Percentiles rank a stretch among this genome's conserved stretches.
phyloP scores from a whole-genome alignment of 352 stramenopile genomes.

The Phytopythium ostracodes region DNA sequence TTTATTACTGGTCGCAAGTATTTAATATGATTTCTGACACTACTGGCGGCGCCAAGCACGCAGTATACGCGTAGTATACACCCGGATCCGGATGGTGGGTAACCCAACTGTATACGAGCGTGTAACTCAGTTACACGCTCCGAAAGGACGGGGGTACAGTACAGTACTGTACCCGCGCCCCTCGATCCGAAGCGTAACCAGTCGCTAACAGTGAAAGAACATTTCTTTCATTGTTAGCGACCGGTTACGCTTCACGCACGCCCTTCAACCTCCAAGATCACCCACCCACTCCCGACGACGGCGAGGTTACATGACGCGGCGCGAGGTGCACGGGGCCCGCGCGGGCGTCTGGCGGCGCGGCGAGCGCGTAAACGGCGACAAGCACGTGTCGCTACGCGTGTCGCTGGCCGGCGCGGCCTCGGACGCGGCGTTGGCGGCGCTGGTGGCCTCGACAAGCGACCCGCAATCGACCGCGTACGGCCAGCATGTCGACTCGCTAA shows the following conservation, averaged over 20 bases:
- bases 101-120: too few relatives aligned
- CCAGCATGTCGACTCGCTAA: constrained; percentile 24
- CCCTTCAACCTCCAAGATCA: background rate
- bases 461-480: constrained; percentile 46
- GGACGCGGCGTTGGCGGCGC: constrained; percentile 28
- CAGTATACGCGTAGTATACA: too few relatives aligned
- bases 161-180: background rate
- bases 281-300: too few relatives aligned
- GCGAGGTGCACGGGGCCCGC: constrained; percentile 16
- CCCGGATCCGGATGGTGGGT: too few relatives aligned
- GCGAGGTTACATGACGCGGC: background rate
- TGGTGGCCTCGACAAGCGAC: constrained; percentile 43
- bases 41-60: too few relatives aligned
- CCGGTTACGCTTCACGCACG: too few relatives aligned
- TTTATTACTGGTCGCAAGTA: too few relatives aligned
- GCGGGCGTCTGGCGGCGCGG: constrained; percentile 20
- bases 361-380: constrained; percentile 19
- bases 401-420: constrained; percentile 26
- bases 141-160: too few relatives aligned
- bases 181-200: background rate
- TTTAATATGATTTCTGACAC: too few relatives aligned
- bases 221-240: too few relatives aligned
- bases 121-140: too few relatives aligned
- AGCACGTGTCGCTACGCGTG: constrained; percentile 31
- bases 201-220: background rate